Evolutionary conservation across 495 filamentous ascomycete species (phyloP).

Genomic region (Aspergillus homomorphus): DNA sequence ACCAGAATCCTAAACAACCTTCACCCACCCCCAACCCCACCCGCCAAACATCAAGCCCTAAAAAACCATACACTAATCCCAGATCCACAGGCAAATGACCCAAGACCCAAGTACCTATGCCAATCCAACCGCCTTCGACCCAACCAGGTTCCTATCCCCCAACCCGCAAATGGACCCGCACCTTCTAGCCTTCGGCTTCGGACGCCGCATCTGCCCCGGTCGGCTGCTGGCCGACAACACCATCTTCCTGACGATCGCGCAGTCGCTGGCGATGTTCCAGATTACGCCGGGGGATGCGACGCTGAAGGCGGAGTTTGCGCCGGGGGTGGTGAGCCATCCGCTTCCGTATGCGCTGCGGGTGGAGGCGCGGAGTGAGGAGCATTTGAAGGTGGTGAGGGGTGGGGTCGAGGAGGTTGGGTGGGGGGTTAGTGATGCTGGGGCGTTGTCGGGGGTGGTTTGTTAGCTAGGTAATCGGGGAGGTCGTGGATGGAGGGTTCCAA

Average conservation of each 20-base stretch:
- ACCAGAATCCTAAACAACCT: neutral
- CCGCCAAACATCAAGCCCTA: neutral
- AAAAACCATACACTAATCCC: neutral
- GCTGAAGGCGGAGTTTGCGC: constrained; percentile 27
- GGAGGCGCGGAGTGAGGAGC: constrained; percentile 25
- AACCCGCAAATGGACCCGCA: constrained; percentile 26
- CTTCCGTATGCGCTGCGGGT: constrained; percentile 30
- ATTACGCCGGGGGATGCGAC: constrained; percentile 21
- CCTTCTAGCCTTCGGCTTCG: constrained; percentile 51
- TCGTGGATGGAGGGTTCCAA: too few species aligned
- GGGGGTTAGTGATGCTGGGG: neutral
- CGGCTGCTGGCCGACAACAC: constrained; percentile 56
- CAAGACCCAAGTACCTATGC: constrained; percentile 21
- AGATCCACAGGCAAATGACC: constrained; percentile 14
- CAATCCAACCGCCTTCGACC: constrained; percentile 24
- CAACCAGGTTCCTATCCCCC: constrained; percentile 35
- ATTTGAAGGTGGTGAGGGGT: constrained; percentile 31
- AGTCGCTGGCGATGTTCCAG: constrained; percentile 55
- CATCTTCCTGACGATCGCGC: constrained; percentile 48
- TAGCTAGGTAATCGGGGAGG: neutral
- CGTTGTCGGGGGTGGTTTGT: neutral
- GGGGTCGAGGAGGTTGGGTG: neutral
- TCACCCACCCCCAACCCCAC: neutral
- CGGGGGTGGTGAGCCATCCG: constrained; percentile 42
- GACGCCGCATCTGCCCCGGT: constrained; percentile 58